Evolutionary conservation across 2,329 filamentous ascomycete genomes (phyloP).

Genomic region (Dactylellina drechsleri): DNA sequence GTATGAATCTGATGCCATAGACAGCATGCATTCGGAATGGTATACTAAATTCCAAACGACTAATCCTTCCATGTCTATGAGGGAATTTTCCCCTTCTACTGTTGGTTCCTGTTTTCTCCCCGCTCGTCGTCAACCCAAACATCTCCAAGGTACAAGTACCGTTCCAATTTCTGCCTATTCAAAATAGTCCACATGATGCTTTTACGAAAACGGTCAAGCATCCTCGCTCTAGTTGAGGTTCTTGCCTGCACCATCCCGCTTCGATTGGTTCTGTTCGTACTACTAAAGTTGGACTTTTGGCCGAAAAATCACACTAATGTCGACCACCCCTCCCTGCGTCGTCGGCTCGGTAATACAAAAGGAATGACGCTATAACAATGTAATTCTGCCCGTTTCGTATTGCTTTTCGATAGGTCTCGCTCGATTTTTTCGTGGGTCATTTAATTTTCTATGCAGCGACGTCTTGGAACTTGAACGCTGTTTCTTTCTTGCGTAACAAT

Average conservation of each 20-base stretch:
- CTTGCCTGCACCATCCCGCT: constrained; percentile 28
- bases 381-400: constrained; percentile 14
- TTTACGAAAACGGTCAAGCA: constrained; percentile 51
- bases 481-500: constrained; percentile 29
- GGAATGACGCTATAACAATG: constrained; percentile 44
- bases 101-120: neutral
- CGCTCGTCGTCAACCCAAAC: neutral
- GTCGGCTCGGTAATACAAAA: constrained; percentile 37
- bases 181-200: constrained; percentile 50
- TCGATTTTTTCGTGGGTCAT: neutral
- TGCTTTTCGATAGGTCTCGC: neutral
- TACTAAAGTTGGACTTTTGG: constrained; percentile 25
- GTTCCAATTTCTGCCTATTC: constrained; percentile 47
- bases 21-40: constrained; percentile 32
- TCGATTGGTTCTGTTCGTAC: constrained; percentile 50
- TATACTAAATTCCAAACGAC: constrained; percentile 22
- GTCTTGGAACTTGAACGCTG: constrained; percentile 15
- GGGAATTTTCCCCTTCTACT: constrained; percentile 37
- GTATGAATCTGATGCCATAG: constrained; percentile 16
- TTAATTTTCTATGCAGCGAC: too few species aligned
- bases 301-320: constrained; percentile 34
- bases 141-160: constrained; percentile 2
- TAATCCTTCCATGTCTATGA: constrained; percentile 41
- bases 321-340: constrained; percentile 19
- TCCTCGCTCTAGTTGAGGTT: neutral